Evolutionary conservation across 805 yeast species (phyloP), one percentile per base, ranked within the genome.

Genomic region (Saturnispora ahearnii): DNA sequence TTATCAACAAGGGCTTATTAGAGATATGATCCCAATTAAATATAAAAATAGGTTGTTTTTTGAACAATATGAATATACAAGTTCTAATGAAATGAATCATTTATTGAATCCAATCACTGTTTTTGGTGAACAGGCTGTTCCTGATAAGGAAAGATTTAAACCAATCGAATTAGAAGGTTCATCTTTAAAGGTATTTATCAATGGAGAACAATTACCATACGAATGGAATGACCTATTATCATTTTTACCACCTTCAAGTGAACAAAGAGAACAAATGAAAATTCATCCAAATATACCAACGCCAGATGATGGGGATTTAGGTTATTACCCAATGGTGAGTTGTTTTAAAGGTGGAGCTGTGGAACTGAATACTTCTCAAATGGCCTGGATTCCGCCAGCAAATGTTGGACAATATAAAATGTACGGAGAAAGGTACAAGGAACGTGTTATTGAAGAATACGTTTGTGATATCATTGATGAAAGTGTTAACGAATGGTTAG

Each of bases 301-400:
- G 59, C 78, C 58, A 12, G 95, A 93, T 62, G 96, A 93, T 62
- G 96, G 96, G 0, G 70, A 79, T 41, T 67, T 88, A 49, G 99
- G 98, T 0, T 93, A 93, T 62, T 93, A 82, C 66, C 98, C 99
- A 1, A 87, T 89, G 70, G 73, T 87, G 32, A 85, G 96, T 49
- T 85, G 84, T 26, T 93, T 79, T 62, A 79, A 79, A 55, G 84
- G 84, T 2, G 98, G 98, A 0, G 69, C 76, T 9, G 95, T 87
- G 5, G 70, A 76, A 52, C 63, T 91, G 50, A 81, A 85, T 54
- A 73, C 87, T 2, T 85, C 89, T 0, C 84, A 87, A 0, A 71
- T 79, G 11, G 76, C 89, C 57, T 70, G 72, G 53, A 71, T 58
- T 47, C 65, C 68, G 12, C 77, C 82, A 0, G 55, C 57, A 0